Evolutionary conservation across 306 rosid species (phyloP), one percentile per base, ranked within the genome.

Genomic region (Purshia tridentata): DNA sequence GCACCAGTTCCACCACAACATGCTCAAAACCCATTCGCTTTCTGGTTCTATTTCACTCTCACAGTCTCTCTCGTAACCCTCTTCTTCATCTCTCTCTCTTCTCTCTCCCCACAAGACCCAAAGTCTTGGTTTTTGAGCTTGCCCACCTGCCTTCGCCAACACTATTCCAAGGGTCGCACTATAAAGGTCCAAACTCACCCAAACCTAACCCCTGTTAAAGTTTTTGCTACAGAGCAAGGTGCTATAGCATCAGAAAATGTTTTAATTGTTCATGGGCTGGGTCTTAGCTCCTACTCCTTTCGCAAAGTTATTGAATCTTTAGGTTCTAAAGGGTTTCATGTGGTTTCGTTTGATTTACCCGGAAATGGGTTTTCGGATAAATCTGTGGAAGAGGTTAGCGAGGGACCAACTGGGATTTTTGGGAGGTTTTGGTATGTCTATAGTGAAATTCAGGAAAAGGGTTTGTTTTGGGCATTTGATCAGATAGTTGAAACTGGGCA

Each of bases 391-490:
- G 92, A 75, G 75, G 20, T 81, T 29, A 83, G 75, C 3, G 91
- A 87, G 37, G 88, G 81, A 37, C 48, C 66, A 12, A 67, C 65
- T 14, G 96, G 92, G 85, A 14, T 83, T 77, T 77, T 91, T 2
- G 95, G 88, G 79, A 88, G 95, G 92, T 78, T 94, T 77, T 59
- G 69, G 81, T 86, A 84, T 79, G 88, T 91, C 40, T 90, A 82
- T 45, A 56, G 83, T 67, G 96, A 89, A 67, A 91, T 94, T 69
- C 83, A 85, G 50, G 97, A 91, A 45, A 89, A 84, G 78, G 99
- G 99, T 46, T 5, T 94, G 51, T 94, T 94, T 55, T 94, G 92
- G 96, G 99, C 99, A 8, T 91, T 94, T 81, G 99, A 94, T 94
- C 88, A 83, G 76, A 84, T 94, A 16, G 68, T 94, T 14, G 97